Base-by-base conservation (phyloP, 495 filamentous ascomycete genomes). In the Penicillium ucsense region DNA sequence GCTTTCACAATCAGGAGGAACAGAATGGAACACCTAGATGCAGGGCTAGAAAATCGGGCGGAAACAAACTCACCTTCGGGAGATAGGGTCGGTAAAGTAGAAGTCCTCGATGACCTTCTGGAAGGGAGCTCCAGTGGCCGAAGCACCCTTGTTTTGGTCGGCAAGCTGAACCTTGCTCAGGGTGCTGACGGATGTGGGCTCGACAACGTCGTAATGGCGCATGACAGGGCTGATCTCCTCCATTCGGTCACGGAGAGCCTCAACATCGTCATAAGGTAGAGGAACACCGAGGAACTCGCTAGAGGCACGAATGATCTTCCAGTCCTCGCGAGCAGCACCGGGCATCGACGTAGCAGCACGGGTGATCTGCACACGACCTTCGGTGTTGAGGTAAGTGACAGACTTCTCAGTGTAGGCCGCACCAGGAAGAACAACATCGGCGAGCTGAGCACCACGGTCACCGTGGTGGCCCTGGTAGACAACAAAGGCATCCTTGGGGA, bases 401-500 rank as follows among this genome's bases (percentile, higher is more conserved):
- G 83, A 78, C 72, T 98, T 98, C 74, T 98, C 92, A 8, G 91
- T 96, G 70, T 95, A 97, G 3, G 92, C 88, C 11, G 88, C 88
- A 46, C 88, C 89, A 30, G 92, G 92, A 12, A 98, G 84, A 52
- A 98, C 82, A 51, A 98, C 81, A 60, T 98, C 91, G 9, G 92
- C 92, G 51, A 94, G 75, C 66, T 94, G 84, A 34, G 92, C 94
- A 45, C 91, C 94, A 34, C 79, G 75, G 71, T 98, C 92, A 63
- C 92, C 92, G 61, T 98, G 92, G 66, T 98, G 92, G 51, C 92
- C 92, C 67, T 98, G 92, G 70, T 98, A 98, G 62, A 98, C 75
- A 50, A 98, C 84, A 68, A 96, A 97, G 6, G 91, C 91, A 57
- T 88, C 85, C 68, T 89, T 92, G 41, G 92, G 92, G 46, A 97